Evolutionary conservation across 2,329 filamentous ascomycete genomes (phyloP), one percentile per base, ranked within the genome.

Genomic region (Nothopassalora personata): DNA sequence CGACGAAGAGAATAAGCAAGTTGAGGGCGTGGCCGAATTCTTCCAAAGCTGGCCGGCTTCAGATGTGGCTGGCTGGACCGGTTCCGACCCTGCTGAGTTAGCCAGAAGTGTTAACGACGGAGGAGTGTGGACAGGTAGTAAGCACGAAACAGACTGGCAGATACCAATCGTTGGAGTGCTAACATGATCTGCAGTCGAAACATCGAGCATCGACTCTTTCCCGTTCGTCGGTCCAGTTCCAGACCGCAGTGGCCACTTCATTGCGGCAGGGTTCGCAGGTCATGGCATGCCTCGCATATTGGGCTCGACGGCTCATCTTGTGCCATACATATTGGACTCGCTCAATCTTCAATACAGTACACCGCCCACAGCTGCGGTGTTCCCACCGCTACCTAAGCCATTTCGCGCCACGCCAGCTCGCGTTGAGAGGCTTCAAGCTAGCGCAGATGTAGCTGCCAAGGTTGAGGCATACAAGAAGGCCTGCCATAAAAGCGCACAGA

Each of bases 281-380:
- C 69, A 71, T 34, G 64, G 70, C 27, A 73, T 73, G 71, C 70
- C 71, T 23, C 68, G 71, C 1, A 70, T 72, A 49, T 60, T 73
- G 1, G 64, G 71, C 27, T 68, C 69, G 1, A 63, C 68, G 0
- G 69, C 71, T 1, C 64, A 71, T 31, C 64, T 72, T 15, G 61
- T 63, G 3, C 68, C 67, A 5, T 58, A 66, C 4, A 54, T 73
- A 2, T 51, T 72, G 8, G 53, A 64, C 5, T 64, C 61, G 4
- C 53, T 73, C 11, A 53, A 59, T 9, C 27, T 66, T 43, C 56
- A 67, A 10, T 60, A 66, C 52, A 65, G 48, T 5, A 45, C 64
- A 39, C 70, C 69, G 0, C 50, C 54, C 11, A 57, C 68, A 15
- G 64, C 57, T 4, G n/a, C 60, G 4, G 39, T 50, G 5, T 69